Percentiles rank a stretch among this genome's conserved stretches.
Evolutionary conservation across 2,329 filamentous ascomycete genomes (phyloP).

Genomic region (Verticillium albo-atrum): DNA sequence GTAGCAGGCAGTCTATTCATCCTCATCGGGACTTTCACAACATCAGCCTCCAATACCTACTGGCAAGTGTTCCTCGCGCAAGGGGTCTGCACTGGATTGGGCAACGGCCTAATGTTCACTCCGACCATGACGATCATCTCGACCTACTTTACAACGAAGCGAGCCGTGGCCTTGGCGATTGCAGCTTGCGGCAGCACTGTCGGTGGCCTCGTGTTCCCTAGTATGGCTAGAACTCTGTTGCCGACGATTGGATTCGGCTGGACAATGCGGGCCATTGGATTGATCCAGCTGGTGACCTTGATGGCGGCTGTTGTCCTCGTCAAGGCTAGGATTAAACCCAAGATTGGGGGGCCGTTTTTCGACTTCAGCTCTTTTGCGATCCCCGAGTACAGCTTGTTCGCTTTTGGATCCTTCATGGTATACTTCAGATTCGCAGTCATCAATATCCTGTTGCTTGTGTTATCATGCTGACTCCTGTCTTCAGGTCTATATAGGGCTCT

Average conservation of each 20-base stretch:
- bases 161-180: conserved; percentile 26
- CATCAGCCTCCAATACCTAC: conserved; percentile 36
- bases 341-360: not conserved
- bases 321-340: not conserved
- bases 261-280: conserved; percentile 41
- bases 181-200: conserved; percentile 28
- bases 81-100: conserved; percentile 32
- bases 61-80: conserved; percentile 37
- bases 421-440: conserved; percentile 33
- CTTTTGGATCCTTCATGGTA: conserved; percentile 17
- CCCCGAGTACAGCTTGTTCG: not conserved
- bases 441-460: too few relatives aligned
- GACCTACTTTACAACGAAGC: conserved; percentile 31
- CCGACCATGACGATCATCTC: conserved; percentile 31
- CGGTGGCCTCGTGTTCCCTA: conserved; percentile 34
- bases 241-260: conserved; percentile 50
- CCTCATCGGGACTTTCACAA: conserved; percentile 38
- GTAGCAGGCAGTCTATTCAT: conserved; percentile 27
- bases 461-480: conserved; percentile 16
- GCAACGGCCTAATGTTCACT: conserved; percentile 29
- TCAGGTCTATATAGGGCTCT: not conserved
- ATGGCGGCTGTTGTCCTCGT: not conserved
- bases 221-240: conserved; percentile 36
- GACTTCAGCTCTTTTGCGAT: not conserved
- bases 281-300: conserved; percentile 30